Percentiles rank a stretch among this genome's conserved stretches.
These are phyloP conservation scores for rapeseed (Brassica napus) DNA, from an alignment of 345 rosid genomes.

Conservation along the genomic window Da-Ae NC_063442.1:30724001-30724500, in stretches of 20 bases:
- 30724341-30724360: constrained; percentile 36
- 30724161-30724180: neutral
- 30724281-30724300: constrained; percentile 1
- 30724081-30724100: neutral
- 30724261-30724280: constrained; percentile 1
- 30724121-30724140: neutral
- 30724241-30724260: constrained; percentile 32
- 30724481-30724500: constrained; percentile 3
- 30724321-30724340: constrained; percentile 31
- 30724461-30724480: neutral
- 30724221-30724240: constrained; percentile 23
- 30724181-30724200: constrained; percentile 8
- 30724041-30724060: constrained; percentile 16
- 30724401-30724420: constrained; percentile 33
- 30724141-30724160: neutral
- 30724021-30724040: constrained; percentile 21
- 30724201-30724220: constrained; percentile 13
- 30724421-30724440: constrained; percentile 30
- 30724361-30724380: constrained; percentile 36
- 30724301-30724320: constrained; percentile 36
- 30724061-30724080: neutral
- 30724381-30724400: constrained; percentile 28
- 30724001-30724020: constrained; percentile 9
- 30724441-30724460: neutral
- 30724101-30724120: neutral